A percentile compares a stretch with the other conserved stretches of the same genome.
These are phyloP conservation scores for Tetrastigma voinierianum DNA, from an alignment of 164 flowering plant genomes.

Conservation along the genomic window DNA sequence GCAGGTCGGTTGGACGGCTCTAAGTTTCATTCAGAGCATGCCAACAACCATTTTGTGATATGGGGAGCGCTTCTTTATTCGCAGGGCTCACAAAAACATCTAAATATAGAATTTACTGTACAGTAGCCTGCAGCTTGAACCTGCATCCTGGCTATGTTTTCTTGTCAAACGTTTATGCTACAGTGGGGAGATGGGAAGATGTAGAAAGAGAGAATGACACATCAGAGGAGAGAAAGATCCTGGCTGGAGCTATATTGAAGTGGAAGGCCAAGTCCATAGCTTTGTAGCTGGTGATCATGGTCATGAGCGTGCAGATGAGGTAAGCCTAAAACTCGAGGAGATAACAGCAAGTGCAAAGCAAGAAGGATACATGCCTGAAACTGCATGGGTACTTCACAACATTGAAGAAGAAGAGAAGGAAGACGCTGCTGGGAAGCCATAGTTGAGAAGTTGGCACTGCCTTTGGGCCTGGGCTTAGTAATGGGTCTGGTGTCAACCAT, in stretches of 20 bases:
- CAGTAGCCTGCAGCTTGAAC: conserved; percentile 38
- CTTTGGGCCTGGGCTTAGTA: conserved; percentile 44
- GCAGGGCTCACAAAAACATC: conserved; percentile 46
- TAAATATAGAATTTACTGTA: conserved; percentile 42
- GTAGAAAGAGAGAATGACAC: conserved; percentile 50
- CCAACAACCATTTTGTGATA: conserved; percentile 44
- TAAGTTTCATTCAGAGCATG: conserved; percentile 40
- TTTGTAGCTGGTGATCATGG: conserved; percentile 42
- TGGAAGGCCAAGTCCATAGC: conserved; percentile 32
- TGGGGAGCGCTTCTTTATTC: conserved; percentile 65
- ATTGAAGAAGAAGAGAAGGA: conserved; percentile 66
- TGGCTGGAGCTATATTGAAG: conserved; percentile 55
- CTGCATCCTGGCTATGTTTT: conserved; percentile 49
- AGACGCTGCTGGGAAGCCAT: conserved; percentile 44
- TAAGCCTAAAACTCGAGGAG: conserved; percentile 37
- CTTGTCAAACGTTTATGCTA: conserved; percentile 47
- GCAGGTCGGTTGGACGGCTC: conserved; percentile 49
- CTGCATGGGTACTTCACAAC: conserved; percentile 47
- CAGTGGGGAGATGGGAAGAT: conserved; percentile 40
- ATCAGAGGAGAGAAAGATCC: conserved; percentile 34
- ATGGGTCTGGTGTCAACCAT: conserved; percentile 22
- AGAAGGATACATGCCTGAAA: conserved; percentile 44
- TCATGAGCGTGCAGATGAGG: conserved; percentile 25
- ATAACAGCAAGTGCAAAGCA: conserved; percentile 23
- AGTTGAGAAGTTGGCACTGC: conserved; percentile 58